phyloP scores from a whole-genome alignment of 2,329 filamentous ascomycete genomes.

The Exophiala phaeomuriformis region DNA sequence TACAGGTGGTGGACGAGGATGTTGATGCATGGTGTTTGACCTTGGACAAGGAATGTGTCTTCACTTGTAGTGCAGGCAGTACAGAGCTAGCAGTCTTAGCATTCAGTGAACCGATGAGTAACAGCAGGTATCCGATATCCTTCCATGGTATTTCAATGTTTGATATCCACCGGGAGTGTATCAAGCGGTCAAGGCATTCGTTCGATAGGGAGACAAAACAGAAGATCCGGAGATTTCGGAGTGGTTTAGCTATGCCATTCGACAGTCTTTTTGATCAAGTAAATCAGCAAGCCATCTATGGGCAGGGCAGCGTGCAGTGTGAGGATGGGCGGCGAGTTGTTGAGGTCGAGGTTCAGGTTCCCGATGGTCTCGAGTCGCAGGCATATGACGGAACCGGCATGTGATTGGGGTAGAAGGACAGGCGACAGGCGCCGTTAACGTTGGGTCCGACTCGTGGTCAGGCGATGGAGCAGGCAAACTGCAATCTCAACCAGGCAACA shows the following conservation, averaged over 20 bases:
- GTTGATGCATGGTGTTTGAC: conserved; percentile 69
- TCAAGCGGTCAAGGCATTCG: conserved; percentile 11
- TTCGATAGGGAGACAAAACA: background rate
- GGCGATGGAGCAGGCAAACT: background rate
- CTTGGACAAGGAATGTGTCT: background rate
- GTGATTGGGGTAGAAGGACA: conserved; percentile 15
- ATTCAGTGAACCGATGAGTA: conserved; percentile 14
- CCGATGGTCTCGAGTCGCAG: conserved; percentile 16
- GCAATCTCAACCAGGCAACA: background rate
- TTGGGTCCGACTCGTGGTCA: background rate
- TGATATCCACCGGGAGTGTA: background rate
- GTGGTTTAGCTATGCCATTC: conserved; percentile 1
- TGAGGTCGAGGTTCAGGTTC: conserved; percentile 15
- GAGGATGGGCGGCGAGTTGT: conserved; percentile 13
- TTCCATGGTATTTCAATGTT: conserved; percentile 19
- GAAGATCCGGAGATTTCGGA: background rate
- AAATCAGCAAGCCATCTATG: conserved; percentile 16
- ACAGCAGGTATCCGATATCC: conserved; percentile 20
- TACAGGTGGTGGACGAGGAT: conserved; percentile 67
- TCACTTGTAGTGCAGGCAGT: conserved; percentile 1
- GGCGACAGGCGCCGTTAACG: background rate
- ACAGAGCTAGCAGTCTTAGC: conserved; percentile 16
- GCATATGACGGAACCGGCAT: conserved; percentile 26
- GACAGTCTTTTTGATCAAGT: conserved; percentile 5
- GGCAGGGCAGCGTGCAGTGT: conserved; percentile 4